Percentiles rank a stretch among this genome's conserved stretches.
phyloP scores from a whole-genome alignment of 371 early-diverging fungal genomes.

The Mucor indicus region DNA sequence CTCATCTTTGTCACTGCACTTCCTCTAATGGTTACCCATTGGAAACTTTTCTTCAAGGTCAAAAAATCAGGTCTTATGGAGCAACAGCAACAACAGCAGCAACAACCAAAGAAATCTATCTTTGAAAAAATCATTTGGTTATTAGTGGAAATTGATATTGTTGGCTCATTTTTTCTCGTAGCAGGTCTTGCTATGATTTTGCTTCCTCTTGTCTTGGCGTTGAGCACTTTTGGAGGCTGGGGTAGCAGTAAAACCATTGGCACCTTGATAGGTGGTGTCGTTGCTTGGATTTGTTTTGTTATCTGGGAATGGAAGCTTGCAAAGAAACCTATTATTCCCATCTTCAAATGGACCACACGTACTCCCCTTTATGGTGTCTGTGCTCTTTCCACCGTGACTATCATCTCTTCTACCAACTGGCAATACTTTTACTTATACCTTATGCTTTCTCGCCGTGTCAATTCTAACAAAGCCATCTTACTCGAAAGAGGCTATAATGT shows the following conservation, averaged over 20 bases:
- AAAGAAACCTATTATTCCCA: slow-evolving; percentile 43
- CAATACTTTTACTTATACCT: slow-evolving; percentile 41
- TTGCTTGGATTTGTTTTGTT: slow-evolving; percentile 24
- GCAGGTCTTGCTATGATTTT: slow-evolving; percentile 37
- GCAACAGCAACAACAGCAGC: neutral
- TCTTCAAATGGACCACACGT: slow-evolving; percentile 37
- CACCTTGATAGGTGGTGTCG: slow-evolving; percentile 20
- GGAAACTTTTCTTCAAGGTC: slow-evolving; percentile 9
- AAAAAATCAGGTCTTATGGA: slow-evolving; percentile 12
- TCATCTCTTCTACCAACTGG: slow-evolving; percentile 40
- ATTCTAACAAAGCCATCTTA: slow-evolving; percentile 22
- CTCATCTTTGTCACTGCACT: slow-evolving; percentile 10
- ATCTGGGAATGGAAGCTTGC: slow-evolving; percentile 51
- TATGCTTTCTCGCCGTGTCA: slow-evolving; percentile 37
- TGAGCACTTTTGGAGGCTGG: slow-evolving; percentile 44
- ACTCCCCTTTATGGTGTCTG: slow-evolving; percentile 47
- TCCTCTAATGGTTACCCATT: slow-evolving; percentile 19
- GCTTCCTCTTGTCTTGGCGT: slow-evolving; percentile 43
- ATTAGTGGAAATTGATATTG: slow-evolving; percentile 38
- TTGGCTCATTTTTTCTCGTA: slow-evolving; percentile 41
- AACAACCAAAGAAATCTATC: neutral
- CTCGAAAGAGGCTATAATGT: slow-evolving; percentile 40
- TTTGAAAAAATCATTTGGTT: slow-evolving; percentile 24
- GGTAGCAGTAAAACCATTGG: slow-evolving; percentile 14
- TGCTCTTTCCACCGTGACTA: slow-evolving; percentile 38